Evolutionary conservation across 2,329 filamentous ascomycete genomes (phyloP), one percentile per base, ranked within the genome.

Genomic region (Sordariomycetes sp.): DNA sequence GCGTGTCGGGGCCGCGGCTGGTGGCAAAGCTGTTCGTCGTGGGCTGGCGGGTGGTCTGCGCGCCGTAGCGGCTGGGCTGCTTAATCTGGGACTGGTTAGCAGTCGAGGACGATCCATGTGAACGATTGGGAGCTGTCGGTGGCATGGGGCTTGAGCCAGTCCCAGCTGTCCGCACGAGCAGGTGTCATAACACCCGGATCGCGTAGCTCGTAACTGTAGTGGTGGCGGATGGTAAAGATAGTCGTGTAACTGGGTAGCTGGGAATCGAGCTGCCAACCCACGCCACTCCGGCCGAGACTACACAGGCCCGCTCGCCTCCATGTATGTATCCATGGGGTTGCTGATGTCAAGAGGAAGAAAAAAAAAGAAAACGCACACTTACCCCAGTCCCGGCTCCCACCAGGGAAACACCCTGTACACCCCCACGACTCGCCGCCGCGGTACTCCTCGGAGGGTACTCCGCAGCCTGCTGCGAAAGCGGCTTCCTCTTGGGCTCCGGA

Each of bases 1-100:
- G 73, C 61, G 81, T 77, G 15, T 74, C 75, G 13, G 77, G 74
- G 1, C 83, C 81, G 32, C 82, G 67, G 63, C 80, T 85, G 60
- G 75, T 79, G 15, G 79, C 75, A 61, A 84, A 82, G 60, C 72
- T 75, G 61, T 71, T 75, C 20, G 55, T 58, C 20, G 56, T 55
- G 17, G 42, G 52, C 55, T 20, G 60, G 57, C 22, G 52, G 32
- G 35, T 54, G 25, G 42, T 50, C 10, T 58, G 58, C 39, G 59
- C 51, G 56, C 59, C 60, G 50, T 48, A 56, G 13, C 51, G 52
- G 39, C 56, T 35, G 17, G 56, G 52, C 20, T 35, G 56, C 45
- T 58, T 58, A 28, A 58, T 54, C 56, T 58, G 36, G 52, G 52
- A 52, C 42, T n/a, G 3, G 35, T 25, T 10, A 24, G 54, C 13